Base-by-base conservation (phyloP, 23 red algal genomes). In the Gracilaria gracilis region DNA sequence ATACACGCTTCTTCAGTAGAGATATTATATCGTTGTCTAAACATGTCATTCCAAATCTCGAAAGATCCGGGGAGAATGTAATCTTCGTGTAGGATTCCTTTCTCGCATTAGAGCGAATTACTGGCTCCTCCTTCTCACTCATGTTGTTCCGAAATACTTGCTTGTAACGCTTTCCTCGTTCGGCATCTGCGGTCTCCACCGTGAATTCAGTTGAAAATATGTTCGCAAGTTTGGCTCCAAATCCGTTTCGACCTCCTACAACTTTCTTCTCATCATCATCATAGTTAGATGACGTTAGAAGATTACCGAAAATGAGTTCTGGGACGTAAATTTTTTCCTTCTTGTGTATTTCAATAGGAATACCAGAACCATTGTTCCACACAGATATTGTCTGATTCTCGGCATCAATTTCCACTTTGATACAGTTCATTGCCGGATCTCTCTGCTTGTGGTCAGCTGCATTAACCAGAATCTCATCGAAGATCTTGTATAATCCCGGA, bases 391-490 rank as follows among this genome's bases (percentile, higher is more conserved):
- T 46, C 47, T 94, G 89, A 80, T 98, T 95, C 57, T 98, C 96
- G 9, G 67, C 62, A 24, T 98, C 88, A 36, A 98, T 98, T 13
- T 93, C 91, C n/a, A 99, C 94, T 66, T 93, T 87, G 35, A 99
- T 91, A 4, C 81, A 81, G 51, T 95, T 90, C 90, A 95, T 96
- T 13, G 59, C 59, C 2, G 94, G 48, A 35, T 96, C 97, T 9
- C 97, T 59, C 29, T 95, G 97, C 47, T 82, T 92, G 80, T 99
- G 94, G 78, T 99, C 97, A 3, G 94, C 94, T 16, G 97, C 97
- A 80, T 99, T 99, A 28, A 99, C 97, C 24, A 99, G 72, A 57
- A 99, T 99, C 82, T 99, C 97, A 85, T 99, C 97, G 62, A 99
- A 99, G 33, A 99, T 96, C 84, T 99, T 99, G 91, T 99, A 99